Evolutionary conservation across 2,329 filamentous ascomycete species (phyloP).

Genomic region (Cladosporium sp.): DNA sequence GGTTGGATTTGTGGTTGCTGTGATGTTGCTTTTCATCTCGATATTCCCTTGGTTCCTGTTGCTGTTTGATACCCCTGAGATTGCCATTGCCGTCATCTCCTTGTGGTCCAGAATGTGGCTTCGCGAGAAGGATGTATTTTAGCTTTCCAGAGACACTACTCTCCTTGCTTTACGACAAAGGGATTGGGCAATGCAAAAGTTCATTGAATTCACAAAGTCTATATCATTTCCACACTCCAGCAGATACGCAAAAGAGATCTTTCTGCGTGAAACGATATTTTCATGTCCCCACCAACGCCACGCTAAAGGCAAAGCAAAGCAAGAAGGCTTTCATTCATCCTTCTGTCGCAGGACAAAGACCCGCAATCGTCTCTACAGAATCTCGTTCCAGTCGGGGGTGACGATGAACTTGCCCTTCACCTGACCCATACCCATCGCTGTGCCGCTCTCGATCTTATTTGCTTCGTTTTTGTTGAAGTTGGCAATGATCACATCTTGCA

Average conservation of each 20-base stretch:
- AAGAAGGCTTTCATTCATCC: conserved; percentile 20
- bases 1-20: background rate
- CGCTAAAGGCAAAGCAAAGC: conserved; percentile 7
- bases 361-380: conserved; percentile 33
- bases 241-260: too few species aligned
- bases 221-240: background rate
- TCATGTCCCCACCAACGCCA: conserved; percentile 5
- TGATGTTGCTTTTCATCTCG: background rate
- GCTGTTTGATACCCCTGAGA: conserved; percentile 1
- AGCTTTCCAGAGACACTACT: background rate
- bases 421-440: conserved; percentile 55
- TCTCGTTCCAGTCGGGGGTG: conserved; percentile 56
- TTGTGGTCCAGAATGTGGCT: background rate
- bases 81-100: background rate
- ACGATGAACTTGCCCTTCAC: conserved; percentile 63
- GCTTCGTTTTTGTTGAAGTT: conserved; percentile 26
- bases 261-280: too few species aligned
- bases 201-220: background rate
- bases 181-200: background rate
- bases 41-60: background rate
- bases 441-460: conserved; percentile 31
- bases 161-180: too few species aligned
- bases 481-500: conserved; percentile 55
- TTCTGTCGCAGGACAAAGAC: background rate
- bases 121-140: background rate